phyloP scores from a whole-genome alignment of 306 rosid genomes.

The Gastrolobium bilobum region DNA sequence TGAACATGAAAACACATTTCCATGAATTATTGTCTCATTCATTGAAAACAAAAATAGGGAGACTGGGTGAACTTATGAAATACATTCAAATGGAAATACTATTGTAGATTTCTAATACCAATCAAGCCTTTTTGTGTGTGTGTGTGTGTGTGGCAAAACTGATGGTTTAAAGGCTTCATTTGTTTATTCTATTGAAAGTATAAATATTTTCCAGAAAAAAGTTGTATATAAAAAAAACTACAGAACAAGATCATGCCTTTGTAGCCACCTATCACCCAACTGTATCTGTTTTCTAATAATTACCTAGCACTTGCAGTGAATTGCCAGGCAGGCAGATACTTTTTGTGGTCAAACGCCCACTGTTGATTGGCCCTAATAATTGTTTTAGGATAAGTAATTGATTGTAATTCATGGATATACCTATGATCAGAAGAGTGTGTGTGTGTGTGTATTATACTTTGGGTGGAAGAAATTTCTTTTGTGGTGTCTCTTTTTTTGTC shows the following conservation, averaged over 20 bases:
- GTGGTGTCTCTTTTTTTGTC: neutral
- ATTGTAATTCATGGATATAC: neutral
- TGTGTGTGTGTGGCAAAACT: neutral
- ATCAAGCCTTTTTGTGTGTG: neutral
- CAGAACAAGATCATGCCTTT: neutral
- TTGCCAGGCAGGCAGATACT: conserved; percentile 15
- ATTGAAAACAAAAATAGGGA: neutral
- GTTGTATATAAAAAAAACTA: neutral
- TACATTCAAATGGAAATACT: neutral
- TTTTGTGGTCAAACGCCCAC: neutral
- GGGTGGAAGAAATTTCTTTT: neutral
- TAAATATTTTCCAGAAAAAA: conserved; percentile 5
- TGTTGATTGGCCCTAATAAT: neutral
- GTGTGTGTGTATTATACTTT: neutral
- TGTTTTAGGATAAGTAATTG: neutral
- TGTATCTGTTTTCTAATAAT: neutral
- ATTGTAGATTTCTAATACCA: neutral
- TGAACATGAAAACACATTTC: neutral
- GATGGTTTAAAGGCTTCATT: conserved; percentile 25
- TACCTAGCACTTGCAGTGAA: neutral
- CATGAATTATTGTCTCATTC: neutral
- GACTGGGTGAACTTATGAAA: conserved; percentile 24
- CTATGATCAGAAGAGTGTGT: neutral
- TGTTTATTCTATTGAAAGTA: conserved; percentile 1
- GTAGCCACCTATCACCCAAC: neutral